Evolutionary conservation across 768 basidiomycete genomes (phyloP), one percentile per base, ranked within the genome.

Genomic region (Leccinum fibrillosum): DNA sequence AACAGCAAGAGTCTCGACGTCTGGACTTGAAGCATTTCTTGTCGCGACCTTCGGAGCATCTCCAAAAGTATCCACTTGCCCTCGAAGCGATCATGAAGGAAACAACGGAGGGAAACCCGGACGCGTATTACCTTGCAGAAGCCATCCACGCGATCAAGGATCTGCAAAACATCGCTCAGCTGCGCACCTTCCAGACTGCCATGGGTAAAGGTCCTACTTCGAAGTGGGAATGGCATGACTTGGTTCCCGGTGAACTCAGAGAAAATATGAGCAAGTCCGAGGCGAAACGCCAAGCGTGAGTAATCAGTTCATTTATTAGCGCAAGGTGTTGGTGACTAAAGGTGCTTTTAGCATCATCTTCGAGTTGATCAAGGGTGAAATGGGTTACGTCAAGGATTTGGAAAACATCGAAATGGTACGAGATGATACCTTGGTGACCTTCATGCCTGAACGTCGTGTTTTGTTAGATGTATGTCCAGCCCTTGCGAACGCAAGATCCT

Each of bases 311-410:
- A 10, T 58, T 23, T 30, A n/a, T 54, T 34, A 42, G 51, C 55
- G 42, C 48, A 17, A 15, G 11, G 11, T 5, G 17, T 13, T 21
- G 56, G 53, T 37, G 32, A 53, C 28, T 57, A 21, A 57, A 59
- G 15, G 11, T n/a, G 0, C 21, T 58, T 47, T 37, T 62, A 94
- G 92, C 47, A 86, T 94, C 66, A 94, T 96, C 52, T 97, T 95
- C 66, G 94, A 97, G 76, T 72, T 96, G 60, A 96, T 97, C 72
- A 92, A 96, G 72, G 90, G 91, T 62, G 94, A 97, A 72, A 96
- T 96, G 92, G 85, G 86, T 26, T 97, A 95, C 68, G 94, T 96
- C 26, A 90, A 87, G 64, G 94, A 97, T 77, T 73, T 97, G 58
- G 90, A 94, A 72, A 89, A 87, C 55, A 88, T 97, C 48, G 87